Percentiles rank a stretch among this genome's conserved stretches.
Evolutionary conservation across 331 rosid species (phyloP).

Genomic region (Telfairia occidentalis): DNA sequence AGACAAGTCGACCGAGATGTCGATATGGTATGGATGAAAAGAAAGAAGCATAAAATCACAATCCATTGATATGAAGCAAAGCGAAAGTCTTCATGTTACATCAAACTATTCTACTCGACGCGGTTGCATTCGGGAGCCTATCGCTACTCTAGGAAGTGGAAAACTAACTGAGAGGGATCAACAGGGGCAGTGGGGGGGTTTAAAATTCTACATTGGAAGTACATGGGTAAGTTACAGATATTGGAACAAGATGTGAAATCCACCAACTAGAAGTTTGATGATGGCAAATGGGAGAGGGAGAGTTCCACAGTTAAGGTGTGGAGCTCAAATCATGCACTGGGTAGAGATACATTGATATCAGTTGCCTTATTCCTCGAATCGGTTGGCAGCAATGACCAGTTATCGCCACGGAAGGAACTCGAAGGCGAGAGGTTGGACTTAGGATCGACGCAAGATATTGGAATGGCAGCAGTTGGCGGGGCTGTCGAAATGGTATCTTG

Average conservation of each 20-base stretch:
- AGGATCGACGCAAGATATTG: slow-evolving; percentile 39
- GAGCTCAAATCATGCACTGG: slow-evolving; percentile 23
- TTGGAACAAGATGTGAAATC: slow-evolving; percentile 3
- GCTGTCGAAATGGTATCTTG: slow-evolving; percentile 38
- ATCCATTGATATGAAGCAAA: slow-evolving; percentile 9
- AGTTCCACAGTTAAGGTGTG: not conserved
- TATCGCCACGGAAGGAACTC: slow-evolving; percentile 37
- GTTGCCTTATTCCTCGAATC: slow-evolving; percentile 42
- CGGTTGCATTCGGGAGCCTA: not conserved
- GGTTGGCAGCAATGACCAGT: slow-evolving; percentile 34
- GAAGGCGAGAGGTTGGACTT: slow-evolving; percentile 28
- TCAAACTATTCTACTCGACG: slow-evolving; percentile 3
- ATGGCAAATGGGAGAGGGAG: not conserved
- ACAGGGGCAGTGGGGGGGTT: not conserved
- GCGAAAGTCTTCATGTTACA: not conserved
- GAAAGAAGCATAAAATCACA: not conserved
- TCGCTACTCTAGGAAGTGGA: slow-evolving; percentile 7
- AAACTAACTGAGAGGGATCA: not conserved
- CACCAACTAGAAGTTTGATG: not conserved
- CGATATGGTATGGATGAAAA: not conserved
- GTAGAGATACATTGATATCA: slow-evolving; percentile 43
- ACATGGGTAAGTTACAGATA: slow-evolving; percentile 5
- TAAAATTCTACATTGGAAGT: slow-evolving; percentile 2
- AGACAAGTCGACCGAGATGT: not conserved
- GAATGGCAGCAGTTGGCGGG: slow-evolving; percentile 37